A percentile compares a stretch with the other conserved stretches of the same genome.
Evolutionary conservation across 306 rosid genomes (phyloP).

Genomic region (Glycine tomentella): DNA sequence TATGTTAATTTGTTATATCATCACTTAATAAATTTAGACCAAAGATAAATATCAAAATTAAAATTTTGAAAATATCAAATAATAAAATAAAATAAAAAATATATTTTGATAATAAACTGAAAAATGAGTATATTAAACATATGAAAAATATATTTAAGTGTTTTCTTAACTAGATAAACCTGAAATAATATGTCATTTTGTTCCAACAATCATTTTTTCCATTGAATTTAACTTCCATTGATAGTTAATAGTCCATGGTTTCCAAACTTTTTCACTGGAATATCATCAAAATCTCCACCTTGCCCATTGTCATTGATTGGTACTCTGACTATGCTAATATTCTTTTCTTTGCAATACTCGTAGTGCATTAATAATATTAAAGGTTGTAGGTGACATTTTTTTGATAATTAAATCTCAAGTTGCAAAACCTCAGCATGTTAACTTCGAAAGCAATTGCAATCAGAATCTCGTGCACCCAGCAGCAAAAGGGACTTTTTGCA

Average conservation of each 20-base stretch:
- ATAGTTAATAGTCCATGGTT: constrained; percentile 54
- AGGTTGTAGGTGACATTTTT: constrained; percentile 7
- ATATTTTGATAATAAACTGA: too few species aligned
- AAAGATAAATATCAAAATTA: too few species aligned
- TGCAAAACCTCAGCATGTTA: neutral
- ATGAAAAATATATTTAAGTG: too few species aligned
- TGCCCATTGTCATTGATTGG: constrained; percentile 22
- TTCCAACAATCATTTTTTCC: too few species aligned
- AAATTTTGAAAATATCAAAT: too few species aligned
- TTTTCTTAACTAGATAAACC: too few species aligned
- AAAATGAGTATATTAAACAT: too few species aligned
- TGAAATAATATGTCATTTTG: neutral
- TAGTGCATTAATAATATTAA: neutral
- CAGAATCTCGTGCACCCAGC: neutral
- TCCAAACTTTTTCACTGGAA: constrained; percentile 52
- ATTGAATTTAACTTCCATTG: constrained; percentile 18
- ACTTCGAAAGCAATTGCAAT: neutral
- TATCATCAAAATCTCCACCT: constrained; percentile 49
- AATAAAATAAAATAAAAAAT: too few species aligned
- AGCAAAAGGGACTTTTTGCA: constrained; percentile 7
- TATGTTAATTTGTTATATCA: too few species aligned
- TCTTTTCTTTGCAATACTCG: constrained; percentile 35
- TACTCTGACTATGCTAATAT: constrained; percentile 38
- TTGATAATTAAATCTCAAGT: neutral
- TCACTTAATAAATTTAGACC: too few species aligned